A percentile compares a stretch with the other conserved stretches of the same genome.
phyloP scores from a whole-genome alignment of 768 basidiomycete genomes.

The Thelephora ganbajun region DNA sequence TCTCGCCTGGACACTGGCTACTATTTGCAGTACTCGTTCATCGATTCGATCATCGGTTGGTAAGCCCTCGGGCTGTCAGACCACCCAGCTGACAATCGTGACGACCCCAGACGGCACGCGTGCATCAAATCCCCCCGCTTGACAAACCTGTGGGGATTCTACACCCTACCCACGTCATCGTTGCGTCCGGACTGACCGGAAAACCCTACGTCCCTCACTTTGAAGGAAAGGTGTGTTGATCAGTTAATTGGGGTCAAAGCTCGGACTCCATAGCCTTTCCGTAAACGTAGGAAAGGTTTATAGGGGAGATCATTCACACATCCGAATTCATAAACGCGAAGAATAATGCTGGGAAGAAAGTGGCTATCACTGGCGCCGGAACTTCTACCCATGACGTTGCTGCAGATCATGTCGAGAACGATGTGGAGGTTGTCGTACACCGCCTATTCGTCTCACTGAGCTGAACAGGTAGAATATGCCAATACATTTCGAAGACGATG shows the following conservation, averaged over 20 bases:
- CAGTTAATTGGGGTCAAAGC: background rate
- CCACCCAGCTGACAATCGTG: too few species aligned
- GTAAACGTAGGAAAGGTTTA: slow-evolving; percentile 37
- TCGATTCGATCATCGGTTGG: too few species aligned
- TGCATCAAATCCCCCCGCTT: too few species aligned
- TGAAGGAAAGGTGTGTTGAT: slow-evolving; percentile 5
- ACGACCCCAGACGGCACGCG: too few species aligned
- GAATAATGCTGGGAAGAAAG: slow-evolving; percentile 24
- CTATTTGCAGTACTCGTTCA: too few species aligned
- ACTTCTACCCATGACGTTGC: slow-evolving; percentile 8
- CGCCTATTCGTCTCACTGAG: background rate
- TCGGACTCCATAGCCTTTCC: slow-evolving; percentile 25
- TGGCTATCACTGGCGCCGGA: slow-evolving; percentile 25
- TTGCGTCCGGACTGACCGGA: slow-evolving; percentile 25
- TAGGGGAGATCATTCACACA: slow-evolving; percentile 20
- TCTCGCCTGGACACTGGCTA: too few species aligned
- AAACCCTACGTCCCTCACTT: slow-evolving; percentile 19
- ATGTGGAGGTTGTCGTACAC: background rate
- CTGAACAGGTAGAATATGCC: background rate
- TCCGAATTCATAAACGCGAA: slow-evolving; percentile 15
- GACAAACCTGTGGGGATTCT: slow-evolving; percentile 11
- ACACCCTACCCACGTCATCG: slow-evolving; percentile 24
- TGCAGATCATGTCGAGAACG: too few species aligned
- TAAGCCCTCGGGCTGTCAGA: too few species aligned
- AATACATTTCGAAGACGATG: slow-evolving; percentile 24